phyloP scores from a whole-genome alignment of 2,329 filamentous ascomycete genomes.

The Capronia americana region DNA sequence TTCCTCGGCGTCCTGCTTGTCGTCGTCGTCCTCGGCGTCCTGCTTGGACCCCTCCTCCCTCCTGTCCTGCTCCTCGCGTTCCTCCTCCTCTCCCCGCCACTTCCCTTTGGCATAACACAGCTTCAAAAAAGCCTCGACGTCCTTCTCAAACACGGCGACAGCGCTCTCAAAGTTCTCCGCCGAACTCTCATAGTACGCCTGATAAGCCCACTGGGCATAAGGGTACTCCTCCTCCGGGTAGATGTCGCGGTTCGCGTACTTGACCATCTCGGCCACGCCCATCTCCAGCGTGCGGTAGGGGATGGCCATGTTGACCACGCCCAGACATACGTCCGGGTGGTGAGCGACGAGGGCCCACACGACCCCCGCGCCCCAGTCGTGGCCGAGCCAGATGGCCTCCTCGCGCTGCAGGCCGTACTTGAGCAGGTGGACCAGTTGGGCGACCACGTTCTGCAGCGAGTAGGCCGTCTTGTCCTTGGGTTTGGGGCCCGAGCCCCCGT shows the following conservation, averaged over 20 bases:
- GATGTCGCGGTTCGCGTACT: slow-evolving; percentile 51
- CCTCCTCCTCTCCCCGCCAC: too few species aligned
- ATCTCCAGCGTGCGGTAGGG: slow-evolving; percentile 53
- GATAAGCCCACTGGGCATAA: slow-evolving; percentile 33
- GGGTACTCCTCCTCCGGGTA: slow-evolving; percentile 54
- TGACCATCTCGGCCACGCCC: slow-evolving; percentile 48
- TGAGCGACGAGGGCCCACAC: slow-evolving; percentile 33
- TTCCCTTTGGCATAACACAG: slow-evolving; percentile 2
- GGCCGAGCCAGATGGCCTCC: slow-evolving; percentile 39
- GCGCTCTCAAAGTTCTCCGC: slow-evolving; percentile 18
- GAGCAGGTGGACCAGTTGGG: slow-evolving; percentile 20
- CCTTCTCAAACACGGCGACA: slow-evolving; percentile 21
- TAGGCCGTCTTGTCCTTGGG: slow-evolving; percentile 23
- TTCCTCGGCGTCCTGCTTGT: neutral
- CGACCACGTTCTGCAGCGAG: slow-evolving; percentile 24
- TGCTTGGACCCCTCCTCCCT: too few species aligned
- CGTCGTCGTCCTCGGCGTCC: neutral
- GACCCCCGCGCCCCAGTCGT: slow-evolving; percentile 37
- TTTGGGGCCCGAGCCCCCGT: slow-evolving; percentile 38
- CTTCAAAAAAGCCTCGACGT: slow-evolving; percentile 22
- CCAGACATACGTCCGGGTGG: slow-evolving; percentile 28
- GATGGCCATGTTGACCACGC: slow-evolving; percentile 43
- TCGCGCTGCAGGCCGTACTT: slow-evolving; percentile 27
- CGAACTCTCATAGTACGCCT: slow-evolving; percentile 23
- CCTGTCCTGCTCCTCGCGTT: too few species aligned